These are phyloP conservation scores for Collybiopsis luxurians DNA, from an alignment of 768 basidiomycete species.

Conservation along the genomic window DNA sequence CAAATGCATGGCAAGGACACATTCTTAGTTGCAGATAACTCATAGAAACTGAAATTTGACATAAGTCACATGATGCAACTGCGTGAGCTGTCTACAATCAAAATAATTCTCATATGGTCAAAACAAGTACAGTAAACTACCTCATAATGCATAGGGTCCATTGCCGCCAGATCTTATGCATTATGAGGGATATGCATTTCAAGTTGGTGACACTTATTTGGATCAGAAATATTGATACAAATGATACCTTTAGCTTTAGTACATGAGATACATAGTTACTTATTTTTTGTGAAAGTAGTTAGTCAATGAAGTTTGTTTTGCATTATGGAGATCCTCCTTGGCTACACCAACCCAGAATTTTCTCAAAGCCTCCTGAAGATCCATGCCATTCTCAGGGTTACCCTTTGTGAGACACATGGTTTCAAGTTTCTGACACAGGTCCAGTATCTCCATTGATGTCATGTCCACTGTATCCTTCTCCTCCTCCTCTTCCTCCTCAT, in stretches of 20 bases:
- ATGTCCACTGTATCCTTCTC: background rate
- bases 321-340: background rate
- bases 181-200: background rate
- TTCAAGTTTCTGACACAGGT: background rate
- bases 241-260: background rate
- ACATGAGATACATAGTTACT: background rate
- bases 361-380: background rate
- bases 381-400: background rate
- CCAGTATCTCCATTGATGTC: background rate
- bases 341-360: background rate
- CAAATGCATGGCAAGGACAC: too few species aligned
- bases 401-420: background rate
- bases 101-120: too few species aligned
- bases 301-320: background rate
- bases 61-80: too few species aligned
- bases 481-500: background rate
- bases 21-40: too few species aligned
- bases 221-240: background rate
- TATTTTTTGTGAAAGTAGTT: background rate
- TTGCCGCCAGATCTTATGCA: background rate
- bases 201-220: background rate
- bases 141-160: background rate
- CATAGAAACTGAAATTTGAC: too few species aligned
- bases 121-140: background rate
- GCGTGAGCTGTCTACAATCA: too few species aligned